Conservation (phyloP, 1,284 basidiomycete genomes). For the Cystobasidium sp. region DNA sequence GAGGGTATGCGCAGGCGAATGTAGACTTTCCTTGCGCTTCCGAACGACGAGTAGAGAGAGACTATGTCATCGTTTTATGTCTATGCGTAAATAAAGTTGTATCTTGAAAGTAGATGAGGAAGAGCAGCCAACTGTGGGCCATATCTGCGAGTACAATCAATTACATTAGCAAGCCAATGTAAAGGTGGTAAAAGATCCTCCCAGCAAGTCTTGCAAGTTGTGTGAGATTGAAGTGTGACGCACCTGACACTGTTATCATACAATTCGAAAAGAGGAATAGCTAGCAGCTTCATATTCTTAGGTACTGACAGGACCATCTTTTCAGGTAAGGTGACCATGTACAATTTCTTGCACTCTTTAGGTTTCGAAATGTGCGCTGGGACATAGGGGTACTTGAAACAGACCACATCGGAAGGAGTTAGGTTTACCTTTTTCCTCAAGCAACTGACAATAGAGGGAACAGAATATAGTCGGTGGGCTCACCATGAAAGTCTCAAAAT, state of each 20-base stretch:
- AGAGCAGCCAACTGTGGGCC: constrained; percentile 93
- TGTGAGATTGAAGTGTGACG: not conserved
- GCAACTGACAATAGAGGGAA: not conserved
- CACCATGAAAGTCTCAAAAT: constrained; percentile 98
- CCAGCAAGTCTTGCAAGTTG: constrained; percentile 1
- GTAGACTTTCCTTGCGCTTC: too few relatives aligned
- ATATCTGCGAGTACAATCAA: constrained; percentile 61
- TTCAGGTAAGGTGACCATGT: constrained; percentile 92
- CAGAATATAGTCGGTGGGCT: constrained; percentile 52
- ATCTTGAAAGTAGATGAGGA: constrained; percentile 89
- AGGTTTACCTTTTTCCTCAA: too few relatives aligned
- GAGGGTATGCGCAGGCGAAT: too few relatives aligned
- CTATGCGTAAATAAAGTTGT: constrained; percentile 56
- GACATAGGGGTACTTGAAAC: constrained; percentile 99
- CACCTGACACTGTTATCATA: constrained; percentile 94
- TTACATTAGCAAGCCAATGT: not conserved
- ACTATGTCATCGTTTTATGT: not conserved
- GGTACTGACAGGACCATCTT: constrained; percentile 92
- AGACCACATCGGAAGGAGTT: too few relatives aligned
- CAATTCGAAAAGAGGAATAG: constrained; percentile 82
- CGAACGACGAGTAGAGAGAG: too few relatives aligned
- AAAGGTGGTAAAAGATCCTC: not conserved
- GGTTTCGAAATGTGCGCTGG: constrained; percentile 96
- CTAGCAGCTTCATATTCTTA: constrained; percentile 95
- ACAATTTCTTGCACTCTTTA: constrained; percentile 97